phyloP scores from a whole-genome alignment of 495 filamentous ascomycete species.

The Aspergillus leporis region DNA sequence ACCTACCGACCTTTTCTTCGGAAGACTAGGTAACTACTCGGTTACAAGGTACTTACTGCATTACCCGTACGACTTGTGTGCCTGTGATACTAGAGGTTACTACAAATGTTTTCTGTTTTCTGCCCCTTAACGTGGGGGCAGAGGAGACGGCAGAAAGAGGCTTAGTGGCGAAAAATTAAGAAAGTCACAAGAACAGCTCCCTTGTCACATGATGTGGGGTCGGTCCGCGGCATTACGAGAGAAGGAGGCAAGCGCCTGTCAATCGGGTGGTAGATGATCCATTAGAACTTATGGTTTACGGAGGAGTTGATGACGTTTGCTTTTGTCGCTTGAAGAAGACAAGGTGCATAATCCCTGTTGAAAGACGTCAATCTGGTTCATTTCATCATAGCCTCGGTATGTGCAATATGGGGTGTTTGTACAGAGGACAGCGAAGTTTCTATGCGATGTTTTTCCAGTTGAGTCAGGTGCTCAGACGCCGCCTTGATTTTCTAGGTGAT shows the following conservation, averaged over 20 bases:
- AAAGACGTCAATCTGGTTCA: not conserved
- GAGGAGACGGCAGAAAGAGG: not conserved
- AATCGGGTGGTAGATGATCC: not conserved
- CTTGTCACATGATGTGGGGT: slow-evolving; percentile 29
- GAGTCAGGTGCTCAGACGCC: not conserved
- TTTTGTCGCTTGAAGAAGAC: not conserved
- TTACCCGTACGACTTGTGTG: not conserved
- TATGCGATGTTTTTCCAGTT: too few relatives aligned
- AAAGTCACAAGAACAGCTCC: slow-evolving; percentile 26
- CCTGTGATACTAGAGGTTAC: not conserved
- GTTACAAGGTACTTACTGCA: not conserved
- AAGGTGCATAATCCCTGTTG: not conserved
- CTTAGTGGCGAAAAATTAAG: slow-evolving; percentile 14
- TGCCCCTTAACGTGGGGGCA: slow-evolving; percentile 12
- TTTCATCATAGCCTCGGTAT: not conserved
- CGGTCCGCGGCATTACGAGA: slow-evolving; percentile 17
- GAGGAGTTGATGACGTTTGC: slow-evolving; percentile 1
- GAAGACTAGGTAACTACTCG: not conserved
- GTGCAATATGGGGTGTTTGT: not conserved
- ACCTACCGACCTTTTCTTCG: not conserved
- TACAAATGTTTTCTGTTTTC: not conserved
- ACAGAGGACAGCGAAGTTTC: too few relatives aligned
- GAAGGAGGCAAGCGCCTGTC: slow-evolving; percentile 3
- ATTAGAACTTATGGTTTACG: not conserved
- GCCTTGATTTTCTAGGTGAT: not conserved